Percentiles rank a stretch among this genome's conserved stretches.
Conservation (phyloP, 768 basidiomycete genomes). For the Lactarius hengduanensis region DNA sequence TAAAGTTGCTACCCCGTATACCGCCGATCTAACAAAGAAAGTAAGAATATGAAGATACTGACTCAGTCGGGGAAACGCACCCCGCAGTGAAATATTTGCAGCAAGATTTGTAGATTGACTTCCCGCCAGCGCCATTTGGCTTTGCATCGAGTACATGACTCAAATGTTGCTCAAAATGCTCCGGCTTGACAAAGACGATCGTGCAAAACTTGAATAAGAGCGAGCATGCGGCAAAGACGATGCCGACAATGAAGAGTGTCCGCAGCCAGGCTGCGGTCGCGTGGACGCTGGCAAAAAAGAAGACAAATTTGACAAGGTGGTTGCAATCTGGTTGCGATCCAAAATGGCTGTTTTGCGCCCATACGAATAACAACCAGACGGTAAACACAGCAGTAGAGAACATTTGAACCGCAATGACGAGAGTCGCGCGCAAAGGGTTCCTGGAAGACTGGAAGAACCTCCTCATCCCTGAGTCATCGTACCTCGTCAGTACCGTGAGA, state of each 20-base stretch:
- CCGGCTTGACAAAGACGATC: not conserved
- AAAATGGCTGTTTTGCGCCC: conserved; percentile 8
- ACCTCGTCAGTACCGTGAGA: not conserved
- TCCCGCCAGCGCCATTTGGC: no score
- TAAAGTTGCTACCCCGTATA: conserved; percentile 13
- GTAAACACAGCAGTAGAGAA: conserved; percentile 3
- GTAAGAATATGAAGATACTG: not conserved
- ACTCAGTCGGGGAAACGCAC: conserved; percentile 1
- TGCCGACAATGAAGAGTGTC: conserved; percentile 10
- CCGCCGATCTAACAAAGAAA: conserved; percentile 2
- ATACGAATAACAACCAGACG: conserved; percentile 14
- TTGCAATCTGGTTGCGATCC: conserved; percentile 17
- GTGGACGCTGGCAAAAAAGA: not conserved
- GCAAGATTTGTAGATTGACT: not conserved
- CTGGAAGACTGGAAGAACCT: not conserved
- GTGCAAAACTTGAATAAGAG: conserved; percentile 10
- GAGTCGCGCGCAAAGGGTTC: not conserved
- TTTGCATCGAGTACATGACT: not conserved
- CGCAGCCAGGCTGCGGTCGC: conserved; percentile 13
- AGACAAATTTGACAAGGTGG: conserved; percentile 13
- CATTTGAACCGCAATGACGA: conserved; percentile 2
- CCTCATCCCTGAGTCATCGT: not conserved
- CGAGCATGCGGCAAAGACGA: conserved; percentile 2
- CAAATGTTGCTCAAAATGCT: not conserved
- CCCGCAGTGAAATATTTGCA: not conserved